Base-by-base conservation (phyloP, 2,329 filamentous ascomycete species). In the Beauveria pseudobassiana region DNA sequence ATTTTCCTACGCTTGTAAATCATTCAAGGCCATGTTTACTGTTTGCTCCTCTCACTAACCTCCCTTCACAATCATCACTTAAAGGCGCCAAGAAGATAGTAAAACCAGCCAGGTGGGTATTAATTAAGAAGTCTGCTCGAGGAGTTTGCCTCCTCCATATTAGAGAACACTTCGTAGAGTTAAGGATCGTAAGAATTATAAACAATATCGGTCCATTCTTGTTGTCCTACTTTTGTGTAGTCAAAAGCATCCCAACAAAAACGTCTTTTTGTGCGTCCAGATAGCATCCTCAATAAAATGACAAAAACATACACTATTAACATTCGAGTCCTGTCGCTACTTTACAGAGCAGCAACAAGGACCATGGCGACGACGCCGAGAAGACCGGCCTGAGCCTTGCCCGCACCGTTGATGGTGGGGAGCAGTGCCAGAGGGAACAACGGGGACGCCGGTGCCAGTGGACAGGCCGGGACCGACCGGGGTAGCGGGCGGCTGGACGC, bases 151-250 rank as follows among this genome's bases (percentile, higher is more conserved):
- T 18, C 28, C 54, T n/a, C n/a, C 30, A 46, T 16, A 38, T 34
- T 18, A 34, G 50, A 54, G 14, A 45, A 30, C 52, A 55, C 24
- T 55, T 55, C 42, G 20, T 28, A 53, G 22, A 59, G 50, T 38
- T 80, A 82, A 82, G 78, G 80, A 83, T 82, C 80, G 81, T 83
- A 78, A 81, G 79, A 82, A 82, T 76, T 72, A 73, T 74, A 81
- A 38, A 69, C 65, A 64, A 59, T 62, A 55, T 62, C 58, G 54
- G 60, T 63, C 62, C 62, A 65, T 62, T 56, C 12, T 16, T 64
- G 49, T 63, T 52, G 46, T 38, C 48, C 22, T 46, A 28, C 55
- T 57, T 42, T 30, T 50, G 12, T 16, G 43, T 43, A 46, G 49
- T 43, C 42, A 38, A 50, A 42, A 30, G 14, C n/a, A 6, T 59